Evolutionary conservation across 768 basidiomycete genomes (phyloP).

Genomic region (Lactarius sp.): DNA sequence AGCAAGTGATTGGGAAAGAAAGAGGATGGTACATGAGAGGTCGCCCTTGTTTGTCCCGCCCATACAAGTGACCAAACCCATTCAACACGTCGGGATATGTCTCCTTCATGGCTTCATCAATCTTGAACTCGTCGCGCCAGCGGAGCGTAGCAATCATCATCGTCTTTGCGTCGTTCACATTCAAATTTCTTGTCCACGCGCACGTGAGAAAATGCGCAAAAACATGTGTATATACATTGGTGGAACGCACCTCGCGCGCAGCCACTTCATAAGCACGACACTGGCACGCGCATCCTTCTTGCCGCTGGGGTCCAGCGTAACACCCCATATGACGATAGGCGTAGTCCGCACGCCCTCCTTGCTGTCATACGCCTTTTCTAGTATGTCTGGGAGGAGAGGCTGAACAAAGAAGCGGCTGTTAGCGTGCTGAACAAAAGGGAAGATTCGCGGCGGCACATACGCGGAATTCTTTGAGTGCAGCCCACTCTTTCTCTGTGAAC

Average conservation of each 20-base stretch:
- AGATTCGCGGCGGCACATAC: constrained; percentile 36
- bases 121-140: constrained; percentile 64
- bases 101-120: constrained; percentile 53
- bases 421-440: not conserved
- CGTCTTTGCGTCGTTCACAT: constrained; percentile 48
- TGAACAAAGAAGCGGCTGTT: constrained; percentile 8
- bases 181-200: constrained; percentile 42
- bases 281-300: constrained; percentile 57
- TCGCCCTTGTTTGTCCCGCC: constrained; percentile 63
- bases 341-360: constrained; percentile 46
- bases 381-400: constrained; percentile 45
- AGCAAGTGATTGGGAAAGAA: not conserved
- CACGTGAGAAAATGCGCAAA: not conserved
- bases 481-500: constrained; percentile 73
- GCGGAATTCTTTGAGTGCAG: constrained; percentile 60
- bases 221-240: not conserved
- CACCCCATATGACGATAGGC: constrained; percentile 64
- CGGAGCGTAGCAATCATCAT: constrained; percentile 66
- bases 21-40: constrained; percentile 59
- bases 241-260: constrained; percentile 61
- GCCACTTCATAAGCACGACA: constrained; percentile 77
- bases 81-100: constrained; percentile 40
- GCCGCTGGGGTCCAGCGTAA: constrained; percentile 58
- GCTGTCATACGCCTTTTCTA: constrained; percentile 58
- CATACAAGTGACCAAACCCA: constrained; percentile 56